Conservation (phyloP, 202 grass and related monocot genomes). For the Cymbopogon flexuosus region DNA sequence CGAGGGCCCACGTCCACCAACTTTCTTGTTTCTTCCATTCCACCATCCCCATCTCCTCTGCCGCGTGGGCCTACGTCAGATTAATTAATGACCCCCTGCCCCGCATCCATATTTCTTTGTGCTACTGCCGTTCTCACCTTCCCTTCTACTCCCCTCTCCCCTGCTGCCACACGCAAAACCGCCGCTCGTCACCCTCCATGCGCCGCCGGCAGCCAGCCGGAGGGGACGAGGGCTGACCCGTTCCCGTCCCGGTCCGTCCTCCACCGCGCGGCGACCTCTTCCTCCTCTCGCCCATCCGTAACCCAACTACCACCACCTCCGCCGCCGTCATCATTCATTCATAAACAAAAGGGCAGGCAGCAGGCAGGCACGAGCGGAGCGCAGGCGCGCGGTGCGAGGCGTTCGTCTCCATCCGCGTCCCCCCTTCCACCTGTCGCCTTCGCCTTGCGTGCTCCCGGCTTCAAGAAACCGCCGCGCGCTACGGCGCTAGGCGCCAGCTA, state of each 20-base stretch:
- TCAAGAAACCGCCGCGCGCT: conserved; percentile 23
- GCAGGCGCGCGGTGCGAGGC: background rate
- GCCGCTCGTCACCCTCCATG: background rate
- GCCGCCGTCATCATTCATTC: background rate
- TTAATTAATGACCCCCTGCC: background rate
- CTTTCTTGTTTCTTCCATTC: background rate
- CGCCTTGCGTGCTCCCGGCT: background rate
- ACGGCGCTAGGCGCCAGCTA: no score
- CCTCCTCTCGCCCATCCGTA: background rate
- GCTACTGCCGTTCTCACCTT: no score
- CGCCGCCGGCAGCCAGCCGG: background rate
- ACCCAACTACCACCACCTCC: background rate
- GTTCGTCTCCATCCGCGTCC: background rate
- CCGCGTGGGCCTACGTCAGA: background rate
- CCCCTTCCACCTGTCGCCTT: background rate
- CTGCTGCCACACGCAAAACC: background rate
- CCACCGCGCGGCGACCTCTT: background rate
- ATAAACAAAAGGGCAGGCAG: background rate
- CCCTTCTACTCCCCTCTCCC: no score
- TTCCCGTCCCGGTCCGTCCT: background rate
- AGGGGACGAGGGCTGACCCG: background rate
- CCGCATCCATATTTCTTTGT: background rate
- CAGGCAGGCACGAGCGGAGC: background rate
- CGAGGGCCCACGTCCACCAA: background rate
- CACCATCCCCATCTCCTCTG: background rate